Conservation (phyloP, 1,284 basidiomycete genomes). For the Ustilago bromivora region DNA sequence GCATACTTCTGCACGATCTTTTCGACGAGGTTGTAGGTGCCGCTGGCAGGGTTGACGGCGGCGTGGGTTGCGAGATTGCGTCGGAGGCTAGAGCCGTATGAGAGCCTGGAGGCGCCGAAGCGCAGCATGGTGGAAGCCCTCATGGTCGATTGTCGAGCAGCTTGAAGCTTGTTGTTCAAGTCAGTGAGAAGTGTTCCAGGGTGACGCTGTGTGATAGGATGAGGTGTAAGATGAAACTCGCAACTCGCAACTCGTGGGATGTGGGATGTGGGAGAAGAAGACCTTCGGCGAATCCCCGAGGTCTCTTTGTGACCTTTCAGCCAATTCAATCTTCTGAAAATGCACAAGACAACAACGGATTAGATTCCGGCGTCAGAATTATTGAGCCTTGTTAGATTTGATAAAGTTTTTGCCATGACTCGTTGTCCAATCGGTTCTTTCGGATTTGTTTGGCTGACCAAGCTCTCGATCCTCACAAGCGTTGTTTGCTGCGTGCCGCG, state of each 20-base stretch:
- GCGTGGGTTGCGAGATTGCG: slow-evolving; percentile 48
- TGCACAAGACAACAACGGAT: background rate
- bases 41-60: slow-evolving; percentile 31
- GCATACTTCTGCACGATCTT: slow-evolving; percentile 98
- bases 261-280: slow-evolving; percentile 5
- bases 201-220: background rate
- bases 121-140: slow-evolving; percentile 42
- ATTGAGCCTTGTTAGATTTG: background rate
- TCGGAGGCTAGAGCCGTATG: slow-evolving; percentile 15
- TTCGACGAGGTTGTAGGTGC: slow-evolving; percentile 77
- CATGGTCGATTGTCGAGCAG: slow-evolving; percentile 16
- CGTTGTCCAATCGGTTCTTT: slow-evolving; percentile 36
- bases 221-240: background rate
- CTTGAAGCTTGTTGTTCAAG: background rate
- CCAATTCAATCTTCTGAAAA: slow-evolving; percentile 15
- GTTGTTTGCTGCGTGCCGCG: background rate
- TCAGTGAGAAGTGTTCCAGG: background rate
- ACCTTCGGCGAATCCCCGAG: slow-evolving; percentile 37
- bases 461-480: background rate
- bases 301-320: background rate
- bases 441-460: slow-evolving; percentile 23
- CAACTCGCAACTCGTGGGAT: background rate
- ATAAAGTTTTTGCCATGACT: slow-evolving; percentile 9
- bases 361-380: slow-evolving; percentile 11
- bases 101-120: slow-evolving; percentile 27